Evolutionary conservation across 768 basidiomycete species (phyloP).

Genomic region (Candolleomyces eurysporus): DNA sequence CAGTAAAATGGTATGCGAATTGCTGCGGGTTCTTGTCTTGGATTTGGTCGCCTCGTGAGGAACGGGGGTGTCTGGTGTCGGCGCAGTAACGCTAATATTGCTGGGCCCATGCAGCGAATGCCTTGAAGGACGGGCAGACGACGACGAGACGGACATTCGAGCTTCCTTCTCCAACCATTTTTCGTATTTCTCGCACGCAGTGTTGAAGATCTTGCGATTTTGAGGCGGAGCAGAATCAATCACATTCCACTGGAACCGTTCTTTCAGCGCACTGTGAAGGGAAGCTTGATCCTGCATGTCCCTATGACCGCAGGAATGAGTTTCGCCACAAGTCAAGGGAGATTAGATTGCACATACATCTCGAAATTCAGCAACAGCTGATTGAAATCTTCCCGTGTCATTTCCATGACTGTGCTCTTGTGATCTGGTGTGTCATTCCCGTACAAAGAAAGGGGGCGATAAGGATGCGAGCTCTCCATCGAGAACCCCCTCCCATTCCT

Average conservation of each 20-base stretch:
- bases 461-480: constrained; percentile 8
- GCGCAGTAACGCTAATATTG: constrained; percentile 5
- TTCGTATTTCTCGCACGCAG: constrained; percentile 57
- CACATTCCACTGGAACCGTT: constrained; percentile 49
- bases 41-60: constrained; percentile 7
- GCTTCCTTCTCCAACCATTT: constrained; percentile 37
- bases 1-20: constrained; percentile 7
- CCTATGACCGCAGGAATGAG: constrained; percentile 30
- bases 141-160: neutral
- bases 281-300: constrained; percentile 65
- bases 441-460: neutral
- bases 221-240: constrained; percentile 38
- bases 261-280: constrained; percentile 41
- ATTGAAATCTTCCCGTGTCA: constrained; percentile 65
- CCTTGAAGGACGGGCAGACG: constrained; percentile 6
- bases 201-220: constrained; percentile 56
- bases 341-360: constrained; percentile 42
- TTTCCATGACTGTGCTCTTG: constrained; percentile 19
- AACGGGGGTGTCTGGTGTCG: constrained; percentile 8
- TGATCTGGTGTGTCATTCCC: neutral
- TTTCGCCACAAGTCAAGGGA: neutral
- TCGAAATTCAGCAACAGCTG: constrained; percentile 54
- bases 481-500: constrained; percentile 8
- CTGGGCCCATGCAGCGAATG: constrained; percentile 14
- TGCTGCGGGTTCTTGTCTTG: constrained; percentile 13